Evolutionary conservation across 208 protist species (phyloP).

Genomic region (Acanthamoeba rhysodes): DNA sequence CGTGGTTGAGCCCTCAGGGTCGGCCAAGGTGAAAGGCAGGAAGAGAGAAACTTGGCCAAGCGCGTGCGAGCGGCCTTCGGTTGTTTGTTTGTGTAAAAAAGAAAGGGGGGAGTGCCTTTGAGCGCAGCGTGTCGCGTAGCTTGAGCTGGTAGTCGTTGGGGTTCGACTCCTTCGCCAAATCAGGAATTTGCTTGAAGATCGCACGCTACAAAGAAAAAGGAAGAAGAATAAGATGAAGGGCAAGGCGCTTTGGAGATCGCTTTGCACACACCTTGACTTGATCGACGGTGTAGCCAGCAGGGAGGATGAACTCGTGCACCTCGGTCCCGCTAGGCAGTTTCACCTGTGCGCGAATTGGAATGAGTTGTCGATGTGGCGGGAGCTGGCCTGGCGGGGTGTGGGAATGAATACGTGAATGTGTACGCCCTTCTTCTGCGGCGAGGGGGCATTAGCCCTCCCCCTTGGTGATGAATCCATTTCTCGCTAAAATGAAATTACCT

Average conservation of each 20-base stretch:
- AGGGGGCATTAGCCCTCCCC: neutral
- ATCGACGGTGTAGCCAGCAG: slow-evolving; percentile 69
- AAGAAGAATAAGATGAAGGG: neutral
- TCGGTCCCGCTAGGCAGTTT: slow-evolving; percentile 73
- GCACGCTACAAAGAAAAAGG: neutral
- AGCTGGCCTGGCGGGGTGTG: neutral
- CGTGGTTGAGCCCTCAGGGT: neutral
- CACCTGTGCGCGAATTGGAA: neutral
- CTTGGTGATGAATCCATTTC: slow-evolving; percentile 34
- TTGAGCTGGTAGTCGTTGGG: slow-evolving; percentile 76
- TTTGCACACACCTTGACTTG: slow-evolving; percentile 46
- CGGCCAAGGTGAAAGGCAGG: neutral
- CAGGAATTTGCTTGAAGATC: slow-evolving; percentile 74
- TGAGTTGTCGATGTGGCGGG: neutral
- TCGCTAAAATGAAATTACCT: neutral
- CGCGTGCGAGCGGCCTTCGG: too few species aligned
- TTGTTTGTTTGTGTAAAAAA: neutral
- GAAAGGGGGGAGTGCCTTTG: slow-evolving; percentile 15
- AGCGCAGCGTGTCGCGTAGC: slow-evolving; percentile 36
- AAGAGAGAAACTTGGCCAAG: neutral
- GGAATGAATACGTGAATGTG: slow-evolving; percentile 22
- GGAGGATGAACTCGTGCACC: slow-evolving; percentile 71
- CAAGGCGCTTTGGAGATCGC: too few species aligned
- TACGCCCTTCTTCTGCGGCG: slow-evolving; percentile 48
- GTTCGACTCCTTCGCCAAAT: slow-evolving; percentile 44